These are phyloP conservation scores for Heterobasidion occidentale DNA, from an alignment of 1,284 basidiomycete genomes.

Conservation along the genomic window DNA sequence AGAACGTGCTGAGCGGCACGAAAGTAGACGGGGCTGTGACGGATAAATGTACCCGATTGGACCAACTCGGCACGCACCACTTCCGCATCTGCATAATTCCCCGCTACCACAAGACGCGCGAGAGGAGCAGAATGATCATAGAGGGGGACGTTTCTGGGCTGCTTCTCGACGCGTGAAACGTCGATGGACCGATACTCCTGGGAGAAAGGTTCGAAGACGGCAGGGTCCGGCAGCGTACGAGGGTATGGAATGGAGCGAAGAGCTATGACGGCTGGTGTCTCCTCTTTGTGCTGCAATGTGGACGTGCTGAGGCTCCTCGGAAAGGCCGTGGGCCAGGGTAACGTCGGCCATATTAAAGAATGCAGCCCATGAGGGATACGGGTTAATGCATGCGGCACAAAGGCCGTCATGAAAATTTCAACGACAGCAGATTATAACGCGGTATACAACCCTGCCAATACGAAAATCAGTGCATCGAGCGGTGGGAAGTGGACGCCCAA, in stretches of 20 bases:
- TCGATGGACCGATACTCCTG: conserved; percentile 15
- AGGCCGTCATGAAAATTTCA: conserved; percentile 4
- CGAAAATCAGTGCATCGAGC: too few relatives aligned
- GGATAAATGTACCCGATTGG: conserved; percentile 23
- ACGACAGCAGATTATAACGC: not conserved
- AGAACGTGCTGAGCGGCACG: conserved; percentile 21
- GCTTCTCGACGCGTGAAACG: not conserved
- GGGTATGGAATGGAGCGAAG: conserved; percentile 21
- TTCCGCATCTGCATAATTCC: conserved; percentile 17
- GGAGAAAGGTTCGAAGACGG: conserved; percentile 22
- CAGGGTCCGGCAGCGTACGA: conserved; percentile 15
- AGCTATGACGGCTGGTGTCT: conserved; percentile 22
- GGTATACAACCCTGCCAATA: too few relatives aligned
- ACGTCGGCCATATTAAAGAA: conserved; percentile 2
- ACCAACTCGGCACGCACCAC: conserved; percentile 23
- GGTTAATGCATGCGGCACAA: conserved; percentile 4
- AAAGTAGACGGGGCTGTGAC: conserved; percentile 22
- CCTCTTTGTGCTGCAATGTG: conserved; percentile 5
- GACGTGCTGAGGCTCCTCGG: conserved; percentile 10
- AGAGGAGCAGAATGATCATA: conserved; percentile 13
- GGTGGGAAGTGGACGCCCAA: not conserved
- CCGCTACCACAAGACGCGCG: conserved; percentile 11
- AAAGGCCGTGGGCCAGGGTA: not conserved
- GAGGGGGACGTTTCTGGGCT: not conserved
- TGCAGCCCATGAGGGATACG: conserved; percentile 3